Percentiles rank a stretch among this genome's conserved stretches.
Conservation (phyloP, 768 basidiomycete species). For the Tricholoma sp. region DNA sequence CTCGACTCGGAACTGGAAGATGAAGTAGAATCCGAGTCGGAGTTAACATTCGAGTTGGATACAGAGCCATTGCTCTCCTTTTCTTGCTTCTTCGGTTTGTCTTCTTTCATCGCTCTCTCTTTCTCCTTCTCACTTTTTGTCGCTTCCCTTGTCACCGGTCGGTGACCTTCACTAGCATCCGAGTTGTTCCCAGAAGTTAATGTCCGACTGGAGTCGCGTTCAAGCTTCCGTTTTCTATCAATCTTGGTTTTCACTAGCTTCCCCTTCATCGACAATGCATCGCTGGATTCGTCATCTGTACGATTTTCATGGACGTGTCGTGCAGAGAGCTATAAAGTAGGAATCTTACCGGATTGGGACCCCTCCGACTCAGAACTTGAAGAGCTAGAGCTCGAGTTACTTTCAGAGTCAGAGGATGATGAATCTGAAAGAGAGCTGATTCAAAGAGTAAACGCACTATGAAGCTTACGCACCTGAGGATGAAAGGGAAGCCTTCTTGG, state of each 20-base stretch:
- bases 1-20: background rate
- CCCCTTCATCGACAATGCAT: constrained; percentile 14
- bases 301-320: constrained; percentile 4
- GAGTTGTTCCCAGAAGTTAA: constrained; percentile 15
- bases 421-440: background rate
- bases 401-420: constrained; percentile 15
- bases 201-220: constrained; percentile 15
- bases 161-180: constrained; percentile 1
- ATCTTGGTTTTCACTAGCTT: constrained; percentile 7
- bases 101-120: constrained; percentile 12
- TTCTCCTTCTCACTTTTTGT: background rate
- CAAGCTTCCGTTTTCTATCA: background rate
- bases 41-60: constrained; percentile 4
- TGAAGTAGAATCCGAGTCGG: constrained; percentile 17
- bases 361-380: constrained; percentile 25
- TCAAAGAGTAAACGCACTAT: background rate
- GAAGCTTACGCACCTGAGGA: constrained; percentile 9
- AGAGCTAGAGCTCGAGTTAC: constrained; percentile 22
- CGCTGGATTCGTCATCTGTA: constrained; percentile 34
- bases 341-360: constrained; percentile 23
- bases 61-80: background rate
- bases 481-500: constrained; percentile 3
- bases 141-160: background rate
- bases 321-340: background rate
- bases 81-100: constrained; percentile 6